These are phyloP conservation scores for Sarcodon aspratus DNA, from an alignment of 768 basidiomycete species.

Conservation along the genomic window DNA sequence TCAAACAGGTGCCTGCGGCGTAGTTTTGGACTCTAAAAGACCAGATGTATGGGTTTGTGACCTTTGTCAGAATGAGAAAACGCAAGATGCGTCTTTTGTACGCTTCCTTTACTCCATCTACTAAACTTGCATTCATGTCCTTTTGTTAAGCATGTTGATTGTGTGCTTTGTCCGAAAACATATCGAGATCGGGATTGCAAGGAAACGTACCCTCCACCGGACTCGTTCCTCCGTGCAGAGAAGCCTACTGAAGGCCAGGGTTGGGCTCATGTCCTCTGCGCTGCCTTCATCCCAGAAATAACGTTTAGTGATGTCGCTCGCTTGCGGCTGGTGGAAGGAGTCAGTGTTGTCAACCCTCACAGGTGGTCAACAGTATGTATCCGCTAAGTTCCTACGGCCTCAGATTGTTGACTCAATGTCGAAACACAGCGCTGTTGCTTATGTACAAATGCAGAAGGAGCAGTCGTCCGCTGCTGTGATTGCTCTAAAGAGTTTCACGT, in stretches of 20 bases:
- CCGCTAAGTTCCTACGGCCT: neutral
- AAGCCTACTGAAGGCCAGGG: slow-evolving; percentile 91
- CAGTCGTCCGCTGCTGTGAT: slow-evolving; percentile 75
- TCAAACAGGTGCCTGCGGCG: slow-evolving; percentile 52
- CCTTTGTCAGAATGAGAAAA: slow-evolving; percentile 75
- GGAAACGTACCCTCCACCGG: slow-evolving; percentile 36
- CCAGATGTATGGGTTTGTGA: slow-evolving; percentile 81
- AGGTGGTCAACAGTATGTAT: slow-evolving; percentile 65
- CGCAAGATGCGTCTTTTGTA: slow-evolving; percentile 74
- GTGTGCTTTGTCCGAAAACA: slow-evolving; percentile 70
- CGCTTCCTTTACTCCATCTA: slow-evolving; percentile 10
- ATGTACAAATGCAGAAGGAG: slow-evolving; percentile 64
- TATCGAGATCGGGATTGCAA: slow-evolving; percentile 30
- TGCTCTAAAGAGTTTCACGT: slow-evolving; percentile 76
- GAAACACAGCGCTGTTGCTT: slow-evolving; percentile 33
- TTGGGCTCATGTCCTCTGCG: slow-evolving; percentile 87
- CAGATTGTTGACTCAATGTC: slow-evolving; percentile 1
- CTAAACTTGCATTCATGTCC: neutral
- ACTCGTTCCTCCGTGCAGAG: slow-evolving; percentile 61
- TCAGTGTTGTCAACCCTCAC: slow-evolving; percentile 58
- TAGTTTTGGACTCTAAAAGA: slow-evolving; percentile 46
- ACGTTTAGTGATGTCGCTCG: slow-evolving; percentile 64
- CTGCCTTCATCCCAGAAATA: slow-evolving; percentile 81
- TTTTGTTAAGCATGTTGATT: slow-evolving; percentile 56
- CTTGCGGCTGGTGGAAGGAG: slow-evolving; percentile 76